A percentile compares a stretch with the other conserved stretches of the same genome.
phyloP scores from a whole-genome alignment of 768 basidiomycete genomes.

The Agaricus subrufescens region DNA sequence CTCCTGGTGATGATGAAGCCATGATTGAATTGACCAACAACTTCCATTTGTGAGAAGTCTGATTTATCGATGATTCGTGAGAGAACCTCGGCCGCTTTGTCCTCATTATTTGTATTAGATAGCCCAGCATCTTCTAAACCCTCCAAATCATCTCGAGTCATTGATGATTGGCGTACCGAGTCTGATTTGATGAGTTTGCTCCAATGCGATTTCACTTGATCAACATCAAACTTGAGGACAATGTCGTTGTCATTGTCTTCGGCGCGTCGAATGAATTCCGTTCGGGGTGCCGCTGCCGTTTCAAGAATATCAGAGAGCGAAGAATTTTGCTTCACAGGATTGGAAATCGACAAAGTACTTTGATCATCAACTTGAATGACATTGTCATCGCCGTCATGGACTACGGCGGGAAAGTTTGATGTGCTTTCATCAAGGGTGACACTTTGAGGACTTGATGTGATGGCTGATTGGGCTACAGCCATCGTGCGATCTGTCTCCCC shows the following conservation, averaged over 20 bases:
- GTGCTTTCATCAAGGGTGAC: background rate
- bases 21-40: constrained; percentile 93
- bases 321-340: constrained; percentile 12
- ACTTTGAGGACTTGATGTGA: background rate
- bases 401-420: background rate
- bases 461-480: background rate
- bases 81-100: constrained; percentile 59
- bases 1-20: constrained; percentile 90
- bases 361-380: constrained; percentile 17
- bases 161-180: background rate
- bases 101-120: constrained; percentile 41
- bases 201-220: constrained; percentile 18
- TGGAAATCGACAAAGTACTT: constrained; percentile 16
- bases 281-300: constrained; percentile 15
- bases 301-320: constrained; percentile 10
- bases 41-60: constrained; percentile 81
- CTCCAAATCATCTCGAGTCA: background rate
- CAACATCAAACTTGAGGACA: constrained; percentile 22
- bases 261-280: constrained; percentile 39
- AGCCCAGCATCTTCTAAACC: constrained; percentile 33
- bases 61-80: constrained; percentile 81
- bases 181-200: constrained; percentile 1
- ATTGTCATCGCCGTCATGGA: background rate
- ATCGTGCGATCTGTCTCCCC: constrained; percentile 9
- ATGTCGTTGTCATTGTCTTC: constrained; percentile 23